These are phyloP conservation scores for Alternaria dauci DNA, from an alignment of 2,329 filamentous ascomycete species.

Conservation along the genomic window DNA sequence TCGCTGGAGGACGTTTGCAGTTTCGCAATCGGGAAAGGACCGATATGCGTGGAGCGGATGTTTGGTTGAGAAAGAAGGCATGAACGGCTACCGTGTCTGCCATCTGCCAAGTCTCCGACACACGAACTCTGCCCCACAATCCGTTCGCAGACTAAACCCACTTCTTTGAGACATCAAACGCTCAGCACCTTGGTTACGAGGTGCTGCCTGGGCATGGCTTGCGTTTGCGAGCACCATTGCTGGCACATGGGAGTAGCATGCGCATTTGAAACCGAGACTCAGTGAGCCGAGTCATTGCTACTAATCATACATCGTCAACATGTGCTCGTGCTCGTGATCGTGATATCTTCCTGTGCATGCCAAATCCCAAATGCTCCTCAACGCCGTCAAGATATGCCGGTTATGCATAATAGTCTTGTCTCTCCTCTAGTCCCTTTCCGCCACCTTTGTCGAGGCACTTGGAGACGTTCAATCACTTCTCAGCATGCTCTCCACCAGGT, in stretches of 20 bases:
- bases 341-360: conserved; percentile 12
- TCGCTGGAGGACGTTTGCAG: background rate
- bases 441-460: background rate
- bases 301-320: conserved; percentile 27
- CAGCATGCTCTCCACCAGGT: conserved; percentile 97
- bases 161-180: conserved; percentile 3
- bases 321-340: conserved; percentile 18
- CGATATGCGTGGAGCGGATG: conserved; percentile 2
- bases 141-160: background rate
- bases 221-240: background rate
- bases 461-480: conserved; percentile 70
- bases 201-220: background rate
- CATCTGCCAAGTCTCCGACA: conserved; percentile 5
- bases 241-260: background rate
- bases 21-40: conserved; percentile 3
- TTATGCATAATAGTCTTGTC: background rate
- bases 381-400: conserved; percentile 14
- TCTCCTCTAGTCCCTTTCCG: background rate
- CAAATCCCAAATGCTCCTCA: conserved; percentile 1
- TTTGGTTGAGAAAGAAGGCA: conserved; percentile 1
- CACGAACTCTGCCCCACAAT: conserved; percentile 2
- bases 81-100: conserved; percentile 5
- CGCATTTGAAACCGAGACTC: background rate
- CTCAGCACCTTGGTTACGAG: background rate
- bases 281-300: conserved; percentile 11